Evolutionary conservation across 305 asterid genomes (phyloP).

Genomic region (Rubia tinctorum): DNA sequence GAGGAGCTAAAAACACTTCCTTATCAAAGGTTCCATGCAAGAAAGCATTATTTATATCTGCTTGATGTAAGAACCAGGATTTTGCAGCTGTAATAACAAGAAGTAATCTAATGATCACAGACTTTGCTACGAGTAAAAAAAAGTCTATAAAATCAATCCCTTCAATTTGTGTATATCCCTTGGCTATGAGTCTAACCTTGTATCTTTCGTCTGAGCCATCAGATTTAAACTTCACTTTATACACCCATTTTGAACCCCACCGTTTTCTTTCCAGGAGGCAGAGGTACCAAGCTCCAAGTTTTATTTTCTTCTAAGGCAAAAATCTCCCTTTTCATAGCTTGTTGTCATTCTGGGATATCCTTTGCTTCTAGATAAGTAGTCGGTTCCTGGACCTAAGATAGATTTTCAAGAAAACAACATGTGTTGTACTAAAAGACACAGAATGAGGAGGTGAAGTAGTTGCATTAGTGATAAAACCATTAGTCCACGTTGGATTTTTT

Average conservation of each 20-base stretch:
- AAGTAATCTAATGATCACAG: background rate
- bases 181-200: background rate
- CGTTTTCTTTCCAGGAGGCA: background rate
- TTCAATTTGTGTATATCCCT: background rate
- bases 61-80: background rate
- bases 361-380: background rate
- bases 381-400: background rate
- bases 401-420: background rate
- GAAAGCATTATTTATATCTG: background rate
- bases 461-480: too few species aligned
- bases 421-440: background rate
- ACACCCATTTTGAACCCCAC: background rate
- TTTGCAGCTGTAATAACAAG: background rate
- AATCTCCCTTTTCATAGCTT: background rate
- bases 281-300: background rate
- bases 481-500: too few species aligned
- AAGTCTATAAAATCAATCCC: background rate
- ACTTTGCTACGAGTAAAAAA: background rate
- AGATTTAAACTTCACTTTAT: background rate
- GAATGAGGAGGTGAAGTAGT: too few species aligned
- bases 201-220: background rate
- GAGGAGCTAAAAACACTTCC: background rate
- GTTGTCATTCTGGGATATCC: background rate
- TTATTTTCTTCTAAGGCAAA: background rate
- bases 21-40: background rate